Evolutionary conservation across 106 monocot species (phyloP), one percentile per base, ranked within the genome.

Genomic region (Acanthochlamys bracteata): DNA sequence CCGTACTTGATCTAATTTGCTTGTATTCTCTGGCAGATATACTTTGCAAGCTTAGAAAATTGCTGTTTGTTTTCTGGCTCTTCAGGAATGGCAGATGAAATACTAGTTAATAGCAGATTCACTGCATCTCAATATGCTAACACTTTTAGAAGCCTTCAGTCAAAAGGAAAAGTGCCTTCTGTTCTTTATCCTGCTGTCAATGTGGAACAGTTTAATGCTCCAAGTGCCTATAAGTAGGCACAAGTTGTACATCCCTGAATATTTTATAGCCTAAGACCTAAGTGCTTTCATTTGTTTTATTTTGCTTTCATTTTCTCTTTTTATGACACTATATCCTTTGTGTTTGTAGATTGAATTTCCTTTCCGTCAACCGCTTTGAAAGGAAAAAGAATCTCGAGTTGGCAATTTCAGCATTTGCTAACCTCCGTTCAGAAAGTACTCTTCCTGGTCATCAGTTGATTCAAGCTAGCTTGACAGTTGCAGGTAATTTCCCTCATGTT

Each of bases 361-460:
- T 96, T 59, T 91, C 96, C 9, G 74, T 96, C 59, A 96, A 96
- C 66, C 90, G 96, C 41, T 96, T 96, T 88, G 96, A 96, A 78
- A 80, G 96, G 55, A 96, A 96, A 75, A 96, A 96, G 82, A 96
- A 96, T 61, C 76, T 96, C 71, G 76, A 83, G 55, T 64, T 96
- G 49, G 96, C 96, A 53, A 96, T 96, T 71, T 88, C 84, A 42
- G 84, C 96, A 59, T 96, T 96, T 81, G 80, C 96, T 23, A 43
- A 79, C 59, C 84, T 96, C 60, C 69, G 63, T 66, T 88, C 84
- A 23, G 73, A 64, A 33, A 60, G n/a, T 42, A 46, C 33, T 25
- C 33, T 41, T 49, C 65, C 79, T 27, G 61, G 69, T 40, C 45
- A 64, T 66, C 64, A 67, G 59, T 66, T 73, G 51, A 57, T 52